These are phyloP conservation scores for Eucalyptus regnans DNA, from an alignment of 345 rosid species.

Conservation along the genomic window DNA sequence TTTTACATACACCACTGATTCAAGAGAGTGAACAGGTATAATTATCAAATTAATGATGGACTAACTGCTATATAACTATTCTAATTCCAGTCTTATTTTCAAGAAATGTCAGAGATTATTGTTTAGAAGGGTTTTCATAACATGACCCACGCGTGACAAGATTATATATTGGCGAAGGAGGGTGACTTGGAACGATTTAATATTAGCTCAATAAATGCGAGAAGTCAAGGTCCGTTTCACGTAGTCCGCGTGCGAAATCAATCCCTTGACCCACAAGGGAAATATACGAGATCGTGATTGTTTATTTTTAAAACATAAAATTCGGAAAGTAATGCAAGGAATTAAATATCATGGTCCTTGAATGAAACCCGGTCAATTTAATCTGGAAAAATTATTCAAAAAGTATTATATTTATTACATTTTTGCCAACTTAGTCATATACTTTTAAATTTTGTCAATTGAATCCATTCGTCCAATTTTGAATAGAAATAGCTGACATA, in stretches of 20 bases:
- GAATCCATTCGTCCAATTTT: too few relatives aligned
- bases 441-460: background rate
- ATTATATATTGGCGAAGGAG: too few relatives aligned
- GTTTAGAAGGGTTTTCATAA: background rate
- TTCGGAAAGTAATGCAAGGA: background rate
- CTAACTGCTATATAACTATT: background rate
- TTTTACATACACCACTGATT: background rate
- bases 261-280: too few relatives aligned
- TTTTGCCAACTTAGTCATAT: rapidly evolving
- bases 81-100: background rate
- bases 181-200: too few relatives aligned
- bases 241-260: too few relatives aligned
- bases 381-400: rapidly evolving
- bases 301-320: too few relatives aligned
- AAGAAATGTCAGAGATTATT: background rate
- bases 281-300: background rate
- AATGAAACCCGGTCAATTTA: background rate
- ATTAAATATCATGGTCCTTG: background rate
- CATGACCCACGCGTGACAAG: background rate
- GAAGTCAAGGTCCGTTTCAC: too few relatives aligned
- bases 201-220: too few relatives aligned
- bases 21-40: background rate
- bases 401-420: rapidly evolving
- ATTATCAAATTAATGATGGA: background rate
- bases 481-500: too few relatives aligned